These are phyloP conservation scores for Ilyonectria sp. DNA, from an alignment of 2,329 filamentous ascomycete species.

Conservation along the genomic window DNA sequence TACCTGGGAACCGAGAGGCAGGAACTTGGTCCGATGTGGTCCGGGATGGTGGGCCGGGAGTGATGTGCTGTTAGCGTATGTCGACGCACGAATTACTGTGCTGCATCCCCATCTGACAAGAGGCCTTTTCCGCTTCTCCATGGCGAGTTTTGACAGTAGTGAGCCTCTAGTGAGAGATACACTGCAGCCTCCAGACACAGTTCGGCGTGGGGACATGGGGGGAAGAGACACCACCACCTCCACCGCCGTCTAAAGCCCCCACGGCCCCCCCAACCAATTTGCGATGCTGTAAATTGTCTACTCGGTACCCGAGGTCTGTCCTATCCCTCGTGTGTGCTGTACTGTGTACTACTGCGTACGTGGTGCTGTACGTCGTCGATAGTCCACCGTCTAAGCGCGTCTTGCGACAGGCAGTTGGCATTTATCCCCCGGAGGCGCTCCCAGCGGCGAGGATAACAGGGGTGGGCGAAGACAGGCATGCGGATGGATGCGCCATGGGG, in stretches of 20 bases:
- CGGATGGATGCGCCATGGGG: slow-evolving; percentile 1
- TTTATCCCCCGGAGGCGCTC: slow-evolving; percentile 12
- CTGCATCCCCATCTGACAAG: background rate
- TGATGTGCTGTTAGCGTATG: slow-evolving; percentile 2
- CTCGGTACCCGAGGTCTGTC: background rate
- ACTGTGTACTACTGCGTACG: background rate
- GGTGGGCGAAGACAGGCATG: slow-evolving; percentile 1
- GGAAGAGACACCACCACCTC: background rate
- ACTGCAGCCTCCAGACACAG: background rate
- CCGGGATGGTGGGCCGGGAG: slow-evolving; percentile 13
- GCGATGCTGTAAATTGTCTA: background rate
- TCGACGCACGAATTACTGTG: background rate
- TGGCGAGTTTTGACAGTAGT: background rate
- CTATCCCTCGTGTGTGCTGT: background rate
- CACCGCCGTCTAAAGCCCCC: slow-evolving; percentile 7
- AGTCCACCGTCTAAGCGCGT: slow-evolving; percentile 24
- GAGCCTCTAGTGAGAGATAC: background rate
- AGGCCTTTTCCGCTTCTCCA: background rate
- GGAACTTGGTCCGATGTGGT: background rate
- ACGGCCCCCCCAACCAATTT: background rate
- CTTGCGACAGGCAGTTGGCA: slow-evolving; percentile 21
- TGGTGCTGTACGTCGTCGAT: background rate
- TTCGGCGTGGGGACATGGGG: slow-evolving; percentile 8
- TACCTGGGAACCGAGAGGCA: background rate
- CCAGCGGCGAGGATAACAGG: slow-evolving; percentile 9